Conservation (phyloP, 257 asterid genomes). For the Rhazya stricta region DNA sequence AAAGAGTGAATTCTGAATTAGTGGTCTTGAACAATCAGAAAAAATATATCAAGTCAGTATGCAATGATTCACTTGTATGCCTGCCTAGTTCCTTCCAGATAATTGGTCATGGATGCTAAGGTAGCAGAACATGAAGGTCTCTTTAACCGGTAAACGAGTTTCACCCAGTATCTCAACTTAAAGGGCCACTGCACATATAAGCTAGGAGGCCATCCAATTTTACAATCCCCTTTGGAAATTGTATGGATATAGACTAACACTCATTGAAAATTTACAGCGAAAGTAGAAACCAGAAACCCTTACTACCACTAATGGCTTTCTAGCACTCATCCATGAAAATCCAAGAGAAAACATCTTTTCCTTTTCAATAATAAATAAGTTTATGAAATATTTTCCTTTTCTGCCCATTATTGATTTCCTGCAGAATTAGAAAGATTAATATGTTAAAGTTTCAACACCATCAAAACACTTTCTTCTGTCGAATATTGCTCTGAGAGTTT, state of each 20-base stretch:
- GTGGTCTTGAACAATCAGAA: neutral
- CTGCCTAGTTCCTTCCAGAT: neutral
- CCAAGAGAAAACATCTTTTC: neutral
- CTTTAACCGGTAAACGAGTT: neutral
- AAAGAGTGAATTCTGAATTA: constrained; percentile 16
- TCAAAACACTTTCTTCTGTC: neutral
- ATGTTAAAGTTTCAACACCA: neutral
- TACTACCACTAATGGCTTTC: neutral
- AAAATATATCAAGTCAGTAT: neutral
- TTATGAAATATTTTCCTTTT: neutral
- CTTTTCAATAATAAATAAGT: too few species aligned
- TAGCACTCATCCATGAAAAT: neutral
- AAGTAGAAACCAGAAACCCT: neutral
- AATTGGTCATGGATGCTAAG: neutral
- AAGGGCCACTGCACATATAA: neutral
- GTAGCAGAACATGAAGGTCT: neutral
- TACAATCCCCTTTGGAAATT: neutral
- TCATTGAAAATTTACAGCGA: neutral
- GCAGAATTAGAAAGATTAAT: too few species aligned
- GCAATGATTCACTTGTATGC: neutral
- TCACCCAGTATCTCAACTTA: neutral
- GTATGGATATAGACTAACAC: neutral
- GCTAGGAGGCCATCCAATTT: neutral
- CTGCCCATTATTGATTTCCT: too few species aligned
- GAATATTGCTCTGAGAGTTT: neutral